phyloP scores from a whole-genome alignment of 73 alveolate species.

The Symbiodinium pilosum region DNA sequence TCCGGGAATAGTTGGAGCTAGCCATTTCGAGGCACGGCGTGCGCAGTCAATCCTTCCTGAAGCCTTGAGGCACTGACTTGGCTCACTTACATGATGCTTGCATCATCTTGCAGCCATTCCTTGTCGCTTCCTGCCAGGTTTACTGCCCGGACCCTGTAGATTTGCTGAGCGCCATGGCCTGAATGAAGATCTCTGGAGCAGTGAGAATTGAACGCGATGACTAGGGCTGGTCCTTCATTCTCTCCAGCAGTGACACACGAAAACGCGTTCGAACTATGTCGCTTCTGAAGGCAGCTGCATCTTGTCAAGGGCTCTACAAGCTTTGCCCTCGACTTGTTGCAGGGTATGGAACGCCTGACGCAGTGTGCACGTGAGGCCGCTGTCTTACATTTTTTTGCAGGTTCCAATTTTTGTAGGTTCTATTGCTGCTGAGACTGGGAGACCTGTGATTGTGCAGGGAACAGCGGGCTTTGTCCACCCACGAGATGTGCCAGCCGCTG shows the following conservation, averaged over 20 bases:
- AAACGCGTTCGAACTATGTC: slow-evolving; percentile 63
- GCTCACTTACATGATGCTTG: no score
- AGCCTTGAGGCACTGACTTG: no score
- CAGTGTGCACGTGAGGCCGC: slow-evolving; percentile 64
- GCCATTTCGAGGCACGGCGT: slow-evolving; percentile 56
- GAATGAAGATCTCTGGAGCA: no score
- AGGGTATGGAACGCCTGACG: slow-evolving; percentile 29
- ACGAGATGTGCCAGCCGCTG: slow-evolving; percentile 24
- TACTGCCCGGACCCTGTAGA: slow-evolving; percentile 76
- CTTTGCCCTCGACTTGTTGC: background rate
- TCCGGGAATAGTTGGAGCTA: slow-evolving; percentile 59
- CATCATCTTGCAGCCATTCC: no score
- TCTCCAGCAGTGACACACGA: slow-evolving; percentile 47
- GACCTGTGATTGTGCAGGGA: slow-evolving; percentile 74
- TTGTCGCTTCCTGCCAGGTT: background rate
- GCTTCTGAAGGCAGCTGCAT: slow-evolving; percentile 19
- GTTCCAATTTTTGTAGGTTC: no score
- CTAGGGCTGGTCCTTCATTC: slow-evolving; percentile 79
- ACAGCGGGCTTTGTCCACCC: slow-evolving; percentile 52
- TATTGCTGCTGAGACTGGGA: no score
- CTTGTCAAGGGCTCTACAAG: background rate
- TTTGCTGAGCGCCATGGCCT: slow-evolving; percentile 43
- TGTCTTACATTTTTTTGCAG: background rate
- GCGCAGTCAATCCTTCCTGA: no score
- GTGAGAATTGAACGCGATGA: background rate